Evolutionary conservation across 2,329 filamentous ascomycete species (phyloP).

Genomic region (Ambrosiella beaveri): DNA sequence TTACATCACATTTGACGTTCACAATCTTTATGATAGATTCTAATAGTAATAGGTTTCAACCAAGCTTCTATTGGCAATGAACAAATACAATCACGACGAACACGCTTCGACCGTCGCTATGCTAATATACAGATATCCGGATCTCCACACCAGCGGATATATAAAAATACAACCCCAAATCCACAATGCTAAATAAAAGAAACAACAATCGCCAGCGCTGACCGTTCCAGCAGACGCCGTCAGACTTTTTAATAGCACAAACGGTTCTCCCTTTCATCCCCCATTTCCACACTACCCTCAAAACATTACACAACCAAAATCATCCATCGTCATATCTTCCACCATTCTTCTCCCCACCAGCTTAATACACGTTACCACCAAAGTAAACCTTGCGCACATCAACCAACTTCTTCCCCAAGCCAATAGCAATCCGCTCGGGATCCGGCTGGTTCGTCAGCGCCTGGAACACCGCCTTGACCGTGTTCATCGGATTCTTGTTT

Average conservation of each 20-base stretch:
- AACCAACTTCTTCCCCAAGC: constrained; percentile 83
- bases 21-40: not conserved
- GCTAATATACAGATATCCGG: constrained; percentile 8
- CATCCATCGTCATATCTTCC: not conserved
- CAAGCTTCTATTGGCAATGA: not conserved
- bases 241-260: not conserved
- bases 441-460: constrained; percentile 69
- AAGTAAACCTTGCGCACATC: constrained; percentile 97
- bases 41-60: not conserved
- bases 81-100: not conserved
- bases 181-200: not conserved
- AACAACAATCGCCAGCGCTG: not conserved
- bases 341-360: not conserved
- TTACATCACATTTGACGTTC: not conserved
- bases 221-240: not conserved
- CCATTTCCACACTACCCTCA: no score
- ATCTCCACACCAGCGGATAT: not conserved
- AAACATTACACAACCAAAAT: not conserved
- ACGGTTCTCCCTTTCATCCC: not conserved
- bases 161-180: not conserved
- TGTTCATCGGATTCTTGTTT: constrained; percentile 92
- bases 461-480: constrained; percentile 76
- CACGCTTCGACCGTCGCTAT: not conserved
- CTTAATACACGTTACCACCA: constrained; percentile 52
- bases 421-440: constrained; percentile 78